These are phyloP conservation scores for Gossypium schwendimanii DNA, from an alignment of 441 rosid genomes.

Conservation along the genomic window DNA sequence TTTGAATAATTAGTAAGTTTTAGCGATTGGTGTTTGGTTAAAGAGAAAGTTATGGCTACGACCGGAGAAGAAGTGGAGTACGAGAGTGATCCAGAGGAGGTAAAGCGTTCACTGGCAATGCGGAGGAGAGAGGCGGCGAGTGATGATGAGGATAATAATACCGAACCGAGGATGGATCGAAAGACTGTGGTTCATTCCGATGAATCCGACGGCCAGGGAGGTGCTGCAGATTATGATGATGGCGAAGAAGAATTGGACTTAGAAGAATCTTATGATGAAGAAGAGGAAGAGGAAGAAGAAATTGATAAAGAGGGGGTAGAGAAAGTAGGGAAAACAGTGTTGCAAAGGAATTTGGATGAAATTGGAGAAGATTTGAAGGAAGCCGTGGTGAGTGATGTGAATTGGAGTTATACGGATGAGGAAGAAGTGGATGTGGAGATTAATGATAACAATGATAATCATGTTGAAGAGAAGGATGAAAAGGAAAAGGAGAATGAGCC, in stretches of 20 bases:
- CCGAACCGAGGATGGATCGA: conserved; percentile 26
- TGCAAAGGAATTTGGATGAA: conserved; percentile 8
- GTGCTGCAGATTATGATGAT: conserved; percentile 53
- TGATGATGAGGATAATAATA: conserved; percentile 63
- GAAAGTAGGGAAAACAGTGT: not conserved
- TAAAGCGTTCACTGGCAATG: conserved; percentile 51
- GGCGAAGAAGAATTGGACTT: conserved; percentile 40
- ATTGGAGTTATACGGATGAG: conserved; percentile 19
- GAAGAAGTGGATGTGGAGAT: conserved; percentile 15
- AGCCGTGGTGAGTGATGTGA: conserved; percentile 21
- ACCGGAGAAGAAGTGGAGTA: conserved; percentile 54
- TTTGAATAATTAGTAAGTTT: not conserved
- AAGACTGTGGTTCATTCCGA: conserved; percentile 47
- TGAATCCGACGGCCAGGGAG: conserved; percentile 62
- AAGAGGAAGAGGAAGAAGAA: conserved; percentile 1
- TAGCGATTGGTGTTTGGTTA: conserved; percentile 6
- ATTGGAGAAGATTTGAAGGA: conserved; percentile 13
- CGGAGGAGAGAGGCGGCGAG: conserved; percentile 78
- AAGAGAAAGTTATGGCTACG: conserved; percentile 33
- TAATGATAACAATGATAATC: conserved; percentile 13
- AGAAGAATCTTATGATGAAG: conserved; percentile 22
- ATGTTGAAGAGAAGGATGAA: conserved; percentile 29
- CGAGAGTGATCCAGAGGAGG: conserved; percentile 93
- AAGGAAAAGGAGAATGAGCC: conserved; percentile 71
- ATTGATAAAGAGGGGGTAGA: not conserved